These are phyloP conservation scores for Neurospora hispaniola DNA, from an alignment of 495 filamentous ascomycete genomes.

Conservation along the genomic window DNA sequence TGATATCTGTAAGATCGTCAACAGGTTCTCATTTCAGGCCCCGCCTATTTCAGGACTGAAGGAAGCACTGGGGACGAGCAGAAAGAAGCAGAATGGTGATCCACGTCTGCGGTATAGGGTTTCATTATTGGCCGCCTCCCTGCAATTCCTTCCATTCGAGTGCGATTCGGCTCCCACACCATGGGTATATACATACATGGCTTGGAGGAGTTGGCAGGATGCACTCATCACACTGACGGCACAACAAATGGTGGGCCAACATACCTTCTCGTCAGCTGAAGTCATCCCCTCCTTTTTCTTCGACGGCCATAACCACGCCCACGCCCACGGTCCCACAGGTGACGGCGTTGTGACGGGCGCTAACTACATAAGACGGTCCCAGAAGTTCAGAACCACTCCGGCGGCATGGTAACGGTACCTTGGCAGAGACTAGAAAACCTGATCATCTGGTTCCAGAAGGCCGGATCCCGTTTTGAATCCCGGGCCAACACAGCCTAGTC, in stretches of 20 bases:
- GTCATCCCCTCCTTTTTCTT: background rate
- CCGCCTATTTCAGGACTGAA: background rate
- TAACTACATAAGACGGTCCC: background rate
- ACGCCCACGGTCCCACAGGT: background rate
- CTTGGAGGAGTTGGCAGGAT: background rate
- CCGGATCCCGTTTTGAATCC: background rate
- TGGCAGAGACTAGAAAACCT: background rate
- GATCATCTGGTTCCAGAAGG: background rate
- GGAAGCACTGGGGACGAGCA: background rate
- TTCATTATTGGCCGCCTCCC: background rate
- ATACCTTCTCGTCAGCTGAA: background rate
- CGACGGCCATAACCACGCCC: background rate
- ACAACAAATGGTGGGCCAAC: background rate
- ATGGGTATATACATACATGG: background rate
- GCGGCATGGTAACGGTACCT: background rate
- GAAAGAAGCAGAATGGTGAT: background rate
- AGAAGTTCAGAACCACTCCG: background rate
- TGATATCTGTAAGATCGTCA: background rate
- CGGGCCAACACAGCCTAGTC: background rate
- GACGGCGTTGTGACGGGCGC: background rate
- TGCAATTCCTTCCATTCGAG: background rate
- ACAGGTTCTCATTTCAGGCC: background rate
- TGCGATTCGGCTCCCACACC: background rate
- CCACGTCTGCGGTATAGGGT: background rate
- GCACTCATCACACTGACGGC: background rate